Evolutionary conservation across 768 basidiomycete genomes (phyloP).

Genomic region (Kwoniella pini): DNA sequence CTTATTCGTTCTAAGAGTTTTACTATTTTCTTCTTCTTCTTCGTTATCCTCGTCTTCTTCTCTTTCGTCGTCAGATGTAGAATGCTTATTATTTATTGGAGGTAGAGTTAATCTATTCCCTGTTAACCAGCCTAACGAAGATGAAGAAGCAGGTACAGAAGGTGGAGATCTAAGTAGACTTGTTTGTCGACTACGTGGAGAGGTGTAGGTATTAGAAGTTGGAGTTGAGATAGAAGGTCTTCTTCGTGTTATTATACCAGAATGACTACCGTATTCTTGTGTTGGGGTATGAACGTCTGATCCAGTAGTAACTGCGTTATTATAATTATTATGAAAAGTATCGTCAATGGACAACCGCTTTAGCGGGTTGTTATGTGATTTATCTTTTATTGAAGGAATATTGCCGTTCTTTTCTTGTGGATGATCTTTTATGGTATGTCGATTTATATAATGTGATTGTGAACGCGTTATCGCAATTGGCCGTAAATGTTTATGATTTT

Average conservation of each 20-base stretch:
- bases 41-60: slow-evolving; percentile 18
- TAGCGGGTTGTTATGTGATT: background rate
- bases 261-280: slow-evolving; percentile 10
- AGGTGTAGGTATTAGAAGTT: background rate
- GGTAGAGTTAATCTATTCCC: slow-evolving; percentile 14
- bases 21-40: background rate
- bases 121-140: slow-evolving; percentile 15
- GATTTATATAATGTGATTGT: slow-evolving; percentile 4
- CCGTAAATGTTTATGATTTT: background rate
- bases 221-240: background rate
- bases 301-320: slow-evolving; percentile 7
- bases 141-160: slow-evolving; percentile 4
- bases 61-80: slow-evolving; percentile 28
- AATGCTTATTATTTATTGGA: slow-evolving; percentile 1
- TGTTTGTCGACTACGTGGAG: slow-evolving; percentile 12
- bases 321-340: background rate
- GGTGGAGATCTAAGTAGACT: slow-evolving; percentile 5
- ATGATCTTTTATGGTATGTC: background rate
- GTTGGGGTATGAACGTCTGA: slow-evolving; percentile 20
- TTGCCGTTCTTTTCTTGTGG: slow-evolving; percentile 3
- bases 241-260: slow-evolving; percentile 9
- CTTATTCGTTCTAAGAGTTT: slow-evolving; percentile 2
- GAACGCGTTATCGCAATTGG: background rate
- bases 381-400: slow-evolving; percentile 2
- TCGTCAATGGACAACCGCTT: slow-evolving; percentile 21